Base-by-base conservation (phyloP, 2,329 filamentous ascomycete species). In the Sclerotinia spermophila region DNA sequence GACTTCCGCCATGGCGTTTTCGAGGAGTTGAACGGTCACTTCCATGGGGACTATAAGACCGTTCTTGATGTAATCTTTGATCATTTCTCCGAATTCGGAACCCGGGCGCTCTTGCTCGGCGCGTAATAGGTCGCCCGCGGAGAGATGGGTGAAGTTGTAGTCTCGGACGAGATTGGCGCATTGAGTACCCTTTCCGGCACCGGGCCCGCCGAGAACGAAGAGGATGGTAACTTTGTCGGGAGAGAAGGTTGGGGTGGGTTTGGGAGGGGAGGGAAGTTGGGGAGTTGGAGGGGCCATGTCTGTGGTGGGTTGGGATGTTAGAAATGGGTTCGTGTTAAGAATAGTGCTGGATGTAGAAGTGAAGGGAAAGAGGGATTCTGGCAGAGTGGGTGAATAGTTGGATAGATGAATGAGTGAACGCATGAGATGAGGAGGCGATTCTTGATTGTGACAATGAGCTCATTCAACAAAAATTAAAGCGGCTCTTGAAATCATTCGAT, bases 11-110 rank as follows among this genome's bases (percentile, higher is more conserved):
- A 99, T 98, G 71, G 94, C 93, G 81, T 97, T 97, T 83, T 97
- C 94, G 58, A 99, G 87, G 48, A 99, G 84, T 78, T 94, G 91
- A 72, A 99, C 91, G 7, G 96, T 99, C 66, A 98, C 94, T 82
- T 98, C 95, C 93, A 97, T 97, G n/a, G 96, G 96, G 74, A 99
- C 96, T 81, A 99, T 99, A 77, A 89, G 89, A 72, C 96, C 96
- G 80, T 99, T 91, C 79, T 91, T 92, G 85, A 99, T 99, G 84
- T 96, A 94, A 76, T 91, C 87, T 80, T 91, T 91, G 86, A 99
- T 99, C 83, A 98, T 86, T 75, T 94, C 89, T 80, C 96, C 96
- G 81, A 97, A 98, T 82, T 97, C 86, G 74, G 90, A 93, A 71
- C 93, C 94, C 0, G 88, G 86, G 6, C 95, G 92, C 79, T 95